phyloP scores from a whole-genome alignment of 495 filamentous ascomycete genomes.

The Rhypophila decipiens region DNA sequence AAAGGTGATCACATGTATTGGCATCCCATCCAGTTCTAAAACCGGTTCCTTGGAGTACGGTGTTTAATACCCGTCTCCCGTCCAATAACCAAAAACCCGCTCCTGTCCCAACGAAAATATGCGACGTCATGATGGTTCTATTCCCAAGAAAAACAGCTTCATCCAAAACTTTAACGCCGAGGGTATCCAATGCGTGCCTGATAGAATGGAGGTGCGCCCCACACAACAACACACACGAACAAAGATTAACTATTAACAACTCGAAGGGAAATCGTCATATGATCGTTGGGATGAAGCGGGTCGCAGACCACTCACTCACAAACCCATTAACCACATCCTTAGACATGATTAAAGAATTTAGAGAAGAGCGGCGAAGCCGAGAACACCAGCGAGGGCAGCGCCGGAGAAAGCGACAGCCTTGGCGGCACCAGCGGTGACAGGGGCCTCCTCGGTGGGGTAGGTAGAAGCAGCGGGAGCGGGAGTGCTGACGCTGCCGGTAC shows the following conservation, averaged over 20 bases:
- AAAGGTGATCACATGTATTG: neutral
- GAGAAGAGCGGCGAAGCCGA: slow-evolving; percentile 69
- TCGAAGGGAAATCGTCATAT: neutral
- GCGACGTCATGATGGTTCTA: too few species aligned
- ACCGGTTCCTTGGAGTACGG: neutral
- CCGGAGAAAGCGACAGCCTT: slow-evolving; percentile 61
- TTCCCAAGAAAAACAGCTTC: neutral
- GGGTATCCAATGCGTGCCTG: too few species aligned
- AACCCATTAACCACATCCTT: neutral
- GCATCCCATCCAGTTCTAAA: neutral
- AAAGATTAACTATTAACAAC: slow-evolving; percentile 2
- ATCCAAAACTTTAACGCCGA: neutral
- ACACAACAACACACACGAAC: neutral
- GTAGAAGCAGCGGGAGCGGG: slow-evolving; percentile 23
- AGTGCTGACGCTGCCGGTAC: slow-evolving; percentile 27
- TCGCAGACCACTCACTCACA: neutral
- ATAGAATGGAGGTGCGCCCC: neutral
- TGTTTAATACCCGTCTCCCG: neutral
- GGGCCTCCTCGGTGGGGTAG: slow-evolving; percentile 19
- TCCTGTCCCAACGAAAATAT: too few species aligned
- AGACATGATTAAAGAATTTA: slow-evolving; percentile 42
- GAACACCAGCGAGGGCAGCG: slow-evolving; percentile 64
- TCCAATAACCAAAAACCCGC: neutral
- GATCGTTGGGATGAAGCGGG: neutral
- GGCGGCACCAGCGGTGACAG: slow-evolving; percentile 56